Conservation (phyloP, 2,329 filamentous ascomycete genomes). For the Balansia obtecta region DNA sequence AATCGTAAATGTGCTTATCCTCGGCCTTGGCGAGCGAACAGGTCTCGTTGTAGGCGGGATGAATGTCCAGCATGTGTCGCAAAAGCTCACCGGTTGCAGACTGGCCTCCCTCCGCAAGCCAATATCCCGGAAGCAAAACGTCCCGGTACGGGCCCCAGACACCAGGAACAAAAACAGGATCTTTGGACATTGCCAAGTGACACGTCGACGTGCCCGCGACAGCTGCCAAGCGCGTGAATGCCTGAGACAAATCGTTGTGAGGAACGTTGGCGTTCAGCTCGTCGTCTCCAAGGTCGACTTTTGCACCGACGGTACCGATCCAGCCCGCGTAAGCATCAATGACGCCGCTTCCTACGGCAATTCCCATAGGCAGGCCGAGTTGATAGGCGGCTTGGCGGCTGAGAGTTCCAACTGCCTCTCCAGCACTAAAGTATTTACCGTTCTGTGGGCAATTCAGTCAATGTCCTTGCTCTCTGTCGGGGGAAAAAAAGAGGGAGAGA, state of each 20-base stretch:
- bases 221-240: slow-evolving; percentile 82
- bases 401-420: slow-evolving; percentile 76
- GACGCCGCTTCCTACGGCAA: slow-evolving; percentile 88
- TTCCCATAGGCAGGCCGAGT: slow-evolving; percentile 73
- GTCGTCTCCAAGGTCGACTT: slow-evolving; percentile 60
- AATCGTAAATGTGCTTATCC: slow-evolving; percentile 87
- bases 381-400: slow-evolving; percentile 73
- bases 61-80: slow-evolving; percentile 88
- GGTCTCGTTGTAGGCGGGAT: slow-evolving; percentile 78
- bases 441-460: slow-evolving; percentile 46
- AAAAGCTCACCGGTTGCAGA: slow-evolving; percentile 91
- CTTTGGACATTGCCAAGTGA: slow-evolving; percentile 87
- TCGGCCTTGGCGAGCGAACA: slow-evolving; percentile 66
- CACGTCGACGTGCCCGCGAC: slow-evolving; percentile 96
- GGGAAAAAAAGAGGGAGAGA: slow-evolving; percentile 4
- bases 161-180: slow-evolving; percentile 86
- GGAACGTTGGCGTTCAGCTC: slow-evolving; percentile 54
- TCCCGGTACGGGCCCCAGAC: slow-evolving; percentile 98
- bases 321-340: slow-evolving; percentile 98
- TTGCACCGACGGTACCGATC: slow-evolving; percentile 97
- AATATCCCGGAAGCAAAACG: slow-evolving; percentile 80
- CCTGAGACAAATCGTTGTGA: slow-evolving; percentile 80
- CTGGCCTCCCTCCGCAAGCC: slow-evolving; percentile 96
- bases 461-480: neutral
- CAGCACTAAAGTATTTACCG: slow-evolving; percentile 80